Evolutionary conservation across 257 asterid genomes (phyloP), one percentile per base, ranked within the genome.

Genomic region (Solanum arcanum): DNA sequence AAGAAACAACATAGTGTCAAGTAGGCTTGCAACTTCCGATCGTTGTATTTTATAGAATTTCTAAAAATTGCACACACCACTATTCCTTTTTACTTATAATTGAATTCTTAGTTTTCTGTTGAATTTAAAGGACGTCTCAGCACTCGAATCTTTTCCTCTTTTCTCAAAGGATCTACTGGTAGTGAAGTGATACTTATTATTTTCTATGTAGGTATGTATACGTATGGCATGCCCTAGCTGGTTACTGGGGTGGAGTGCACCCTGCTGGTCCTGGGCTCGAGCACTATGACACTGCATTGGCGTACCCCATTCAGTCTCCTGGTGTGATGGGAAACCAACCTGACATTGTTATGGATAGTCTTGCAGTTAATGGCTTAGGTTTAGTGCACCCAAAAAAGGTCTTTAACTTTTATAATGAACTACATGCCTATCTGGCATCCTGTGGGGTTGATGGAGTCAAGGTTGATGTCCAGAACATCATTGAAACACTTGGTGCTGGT

Each of bases 211-310:
- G 99, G 89, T 91, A 87, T 46, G 96, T 95, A 5, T 96, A 93
- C 18, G 98, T 90, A n/a, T 96, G 99, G 99, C 99, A 96, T 37
- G 98, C 99, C 83, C 89, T 96, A n/a, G 98, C 97, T 0, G 99
- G 99, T 41, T 96, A 96, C 91, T 96, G 98, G 99, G 99, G 99
- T 11, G 99, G 99, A 46, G 99, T 96, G 82, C 98, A 95, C 77
- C 99, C 99, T 27, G 83, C 97, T 3, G 97, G 98, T 33, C 89
- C 95, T 15, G 99, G 98, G 35, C 49, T 95, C 94, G 98, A 97
- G 87, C 99, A 97, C 91, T 97, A 95, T 68, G 98, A 95, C 60
- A 83, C 97, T 41, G 90, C 98, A 56, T 91, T 97, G 88, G 98
- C 96, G 7, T 97, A 95, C 88, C 99, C 99, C 0, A 94, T 95